Conservation (phyloP, 257 asterid species). For the Lavandula angustifolia region DNA sequence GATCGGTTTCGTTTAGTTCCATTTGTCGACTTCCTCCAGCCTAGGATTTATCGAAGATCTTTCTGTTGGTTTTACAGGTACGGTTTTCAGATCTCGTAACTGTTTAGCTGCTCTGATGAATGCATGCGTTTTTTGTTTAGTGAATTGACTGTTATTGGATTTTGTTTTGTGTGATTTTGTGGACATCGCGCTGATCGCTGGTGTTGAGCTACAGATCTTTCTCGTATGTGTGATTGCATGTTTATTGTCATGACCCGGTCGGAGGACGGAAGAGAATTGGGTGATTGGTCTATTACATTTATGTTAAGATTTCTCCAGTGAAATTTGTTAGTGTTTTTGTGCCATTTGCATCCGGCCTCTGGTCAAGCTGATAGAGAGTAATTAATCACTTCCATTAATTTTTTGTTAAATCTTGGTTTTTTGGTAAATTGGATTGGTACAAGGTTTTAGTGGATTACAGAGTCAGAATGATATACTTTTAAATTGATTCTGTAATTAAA, state of each 20-base stretch:
- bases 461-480: no score
- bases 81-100: slow-evolving; percentile 43
- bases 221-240: slow-evolving; percentile 29
- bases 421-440: no score
- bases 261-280: no score
- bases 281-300: no score
- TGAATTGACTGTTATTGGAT: slow-evolving; percentile 26
- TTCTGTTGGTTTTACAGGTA: slow-evolving; percentile 37
- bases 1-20: slow-evolving; percentile 33
- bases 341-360: slow-evolving; percentile 27
- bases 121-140: slow-evolving; percentile 31
- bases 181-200: slow-evolving; percentile 36
- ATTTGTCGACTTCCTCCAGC: slow-evolving; percentile 20
- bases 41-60: slow-evolving; percentile 28
- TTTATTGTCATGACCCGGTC: no score
- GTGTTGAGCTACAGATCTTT: slow-evolving; percentile 41
- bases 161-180: slow-evolving; percentile 16
- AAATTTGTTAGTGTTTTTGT: slow-evolving; percentile 13
- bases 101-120: slow-evolving; percentile 28
- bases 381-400: slow-evolving; percentile 20
- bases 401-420: slow-evolving; percentile 12
- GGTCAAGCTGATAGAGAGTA: slow-evolving; percentile 19
- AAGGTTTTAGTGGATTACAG: no score
- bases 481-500: no score
- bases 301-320: background rate